Base-by-base conservation (phyloP, 345 rosid genomes). In the Eucalyptus melliodora region DNA sequence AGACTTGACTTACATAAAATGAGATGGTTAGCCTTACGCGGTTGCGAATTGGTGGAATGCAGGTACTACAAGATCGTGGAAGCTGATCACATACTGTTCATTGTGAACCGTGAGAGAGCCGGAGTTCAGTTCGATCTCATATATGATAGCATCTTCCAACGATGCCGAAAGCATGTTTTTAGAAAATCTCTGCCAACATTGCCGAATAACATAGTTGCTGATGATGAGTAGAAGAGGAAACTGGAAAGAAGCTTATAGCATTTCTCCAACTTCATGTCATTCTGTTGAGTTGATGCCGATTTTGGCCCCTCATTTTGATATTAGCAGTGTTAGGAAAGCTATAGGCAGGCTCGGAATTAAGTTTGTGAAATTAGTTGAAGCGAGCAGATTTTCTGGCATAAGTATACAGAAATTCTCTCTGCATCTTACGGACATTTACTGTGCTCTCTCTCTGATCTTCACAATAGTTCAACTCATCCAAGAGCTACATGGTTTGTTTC, bases 11-110 rank as follows among this genome's bases (percentile, higher is more conserved):
- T 9, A 5, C 45, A 77, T 6, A 77, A 37, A 77, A 77, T 77
- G 83, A 37, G 8, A 77, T 37, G 83, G 69, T 27, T 26, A 14
- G 83, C 42, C 55, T 40, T 27, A 55, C 34, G 44, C 45, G 80
- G 87, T 16, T 55, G 31, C 37, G 34, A 60, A 81, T 50, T 69
- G 21, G 62, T 44, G 26, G 80, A 30, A 53, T 89, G 93, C 93
- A 98, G 99, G 99, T 97, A 96, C 92, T 96, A 98, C 96, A 97
- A 96, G 93, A 92, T 96, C 13, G 95, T 96, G 88, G 98, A 96
- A 91, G 99, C 93, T 17, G 99, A 98, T 93, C 99, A 98, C 93
- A 93, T 98, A 44, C 44, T 94, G 80, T 97, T 98, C 92, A 91
- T 98, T 13, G 89, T 98, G 72, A 97, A 95, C 89, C 89, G 98